Evolutionary conservation across 495 filamentous ascomycete species (phyloP).

Genomic region (Entonaema liquescens): DNA sequence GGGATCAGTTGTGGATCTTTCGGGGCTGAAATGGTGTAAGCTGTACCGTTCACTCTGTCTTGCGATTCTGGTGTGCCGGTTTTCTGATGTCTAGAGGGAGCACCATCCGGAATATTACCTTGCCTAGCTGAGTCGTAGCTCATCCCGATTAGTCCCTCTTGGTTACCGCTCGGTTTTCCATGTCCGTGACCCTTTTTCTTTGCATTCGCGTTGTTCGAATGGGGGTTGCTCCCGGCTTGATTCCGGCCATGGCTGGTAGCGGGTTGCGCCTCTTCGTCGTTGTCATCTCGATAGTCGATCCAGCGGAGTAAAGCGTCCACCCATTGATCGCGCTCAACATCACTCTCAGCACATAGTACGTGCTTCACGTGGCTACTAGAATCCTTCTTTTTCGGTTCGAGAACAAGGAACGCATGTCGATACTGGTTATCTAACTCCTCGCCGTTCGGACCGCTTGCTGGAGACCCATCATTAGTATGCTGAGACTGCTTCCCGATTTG

Average conservation of each 20-base stretch:
- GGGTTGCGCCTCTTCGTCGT: constrained; percentile 59
- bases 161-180: constrained; percentile 41
- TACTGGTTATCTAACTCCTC: constrained; percentile 91
- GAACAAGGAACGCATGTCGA: constrained; percentile 91
- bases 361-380: constrained; percentile 89
- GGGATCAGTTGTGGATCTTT: constrained; percentile 88
- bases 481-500: constrained; percentile 92
- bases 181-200: constrained; percentile 64
- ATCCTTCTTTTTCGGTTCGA: constrained; percentile 97
- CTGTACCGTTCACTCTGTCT: constrained; percentile 46
- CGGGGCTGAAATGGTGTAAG: constrained; percentile 82
- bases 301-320: constrained; percentile 88
- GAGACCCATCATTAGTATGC: constrained; percentile 67
- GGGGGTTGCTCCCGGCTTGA: constrained; percentile 40
- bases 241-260: constrained; percentile 45
- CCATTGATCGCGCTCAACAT: constrained; percentile 92
- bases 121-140: constrained; percentile 85
- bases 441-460: constrained; percentile 65
- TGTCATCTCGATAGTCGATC: constrained; percentile 76
- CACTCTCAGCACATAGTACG: constrained; percentile 94
- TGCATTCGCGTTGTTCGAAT: constrained; percentile 43
- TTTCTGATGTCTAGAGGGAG: constrained; percentile 40
- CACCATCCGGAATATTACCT: constrained; percentile 61
- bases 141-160: constrained; percentile 74
- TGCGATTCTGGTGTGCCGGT: constrained; percentile 46